Evolutionary conservation across 257 asterid genomes (phyloP).

Genomic region (Solanum corneliomulleri): DNA sequence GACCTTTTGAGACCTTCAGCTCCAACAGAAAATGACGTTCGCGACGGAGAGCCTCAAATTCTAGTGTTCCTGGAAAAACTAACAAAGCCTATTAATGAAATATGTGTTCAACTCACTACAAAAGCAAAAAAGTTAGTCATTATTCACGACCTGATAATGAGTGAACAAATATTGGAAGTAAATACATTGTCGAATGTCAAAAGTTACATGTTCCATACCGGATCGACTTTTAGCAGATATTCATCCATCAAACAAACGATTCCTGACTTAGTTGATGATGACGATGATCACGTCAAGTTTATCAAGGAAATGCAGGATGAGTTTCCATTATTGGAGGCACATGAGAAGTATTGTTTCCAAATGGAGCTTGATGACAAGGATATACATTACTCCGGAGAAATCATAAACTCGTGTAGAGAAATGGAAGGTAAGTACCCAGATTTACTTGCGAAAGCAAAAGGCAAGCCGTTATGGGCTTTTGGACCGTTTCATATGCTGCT

Average conservation of each 20-base stretch:
- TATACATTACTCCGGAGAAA: not conserved
- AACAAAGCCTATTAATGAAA: not conserved
- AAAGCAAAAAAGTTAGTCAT: not conserved
- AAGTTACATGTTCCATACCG: not conserved
- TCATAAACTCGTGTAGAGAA: not conserved
- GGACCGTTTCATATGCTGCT: not conserved
- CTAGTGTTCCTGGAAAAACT: not conserved
- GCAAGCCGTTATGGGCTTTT: not conserved
- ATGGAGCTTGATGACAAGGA: not conserved
- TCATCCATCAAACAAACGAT: not conserved
- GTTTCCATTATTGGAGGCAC: not conserved
- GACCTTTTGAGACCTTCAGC: not conserved
- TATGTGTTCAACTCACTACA: not conserved
- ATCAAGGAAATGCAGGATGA: not conserved
- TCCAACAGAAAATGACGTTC: not conserved
- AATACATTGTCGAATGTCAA: not conserved
- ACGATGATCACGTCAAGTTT: not conserved
- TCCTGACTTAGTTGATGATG: not conserved
- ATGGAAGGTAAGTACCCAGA: not conserved
- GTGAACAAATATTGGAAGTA: not conserved
- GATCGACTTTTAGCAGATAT: not conserved
- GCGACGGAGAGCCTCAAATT: not conserved
- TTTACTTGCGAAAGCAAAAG: not conserved
- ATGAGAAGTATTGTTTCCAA: not conserved
- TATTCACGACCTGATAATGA: not conserved